Conservation (phyloP, 1,139 yeast genomes). For the Yamadazyma membranifaciens region DNA sequence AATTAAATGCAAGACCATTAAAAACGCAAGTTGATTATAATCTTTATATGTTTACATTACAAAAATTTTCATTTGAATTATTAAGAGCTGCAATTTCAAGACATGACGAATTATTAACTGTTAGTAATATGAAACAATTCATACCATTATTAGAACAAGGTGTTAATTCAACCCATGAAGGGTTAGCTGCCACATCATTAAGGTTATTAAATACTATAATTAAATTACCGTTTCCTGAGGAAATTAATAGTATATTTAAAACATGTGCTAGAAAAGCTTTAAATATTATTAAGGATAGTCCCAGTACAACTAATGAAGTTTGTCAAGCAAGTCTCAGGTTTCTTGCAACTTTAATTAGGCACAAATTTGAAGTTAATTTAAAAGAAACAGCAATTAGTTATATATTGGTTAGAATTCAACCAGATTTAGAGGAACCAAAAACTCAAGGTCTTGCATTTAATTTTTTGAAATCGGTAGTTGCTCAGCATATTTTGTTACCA, state of each 20-base stretch:
- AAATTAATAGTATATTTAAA: constrained; percentile 52
- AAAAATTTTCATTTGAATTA: constrained; percentile 76
- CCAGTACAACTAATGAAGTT: constrained; percentile 76
- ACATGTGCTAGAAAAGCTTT: constrained; percentile 63
- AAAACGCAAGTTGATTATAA: constrained; percentile 53
- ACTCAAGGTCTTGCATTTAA: constrained; percentile 87
- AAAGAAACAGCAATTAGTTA: constrained; percentile 76
- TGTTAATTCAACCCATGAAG: constrained; percentile 67
- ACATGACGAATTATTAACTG: constrained; percentile 55
- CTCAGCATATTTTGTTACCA: constrained; percentile 74
- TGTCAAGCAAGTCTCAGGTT: constrained; percentile 80
- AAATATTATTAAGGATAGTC: constrained; percentile 68
- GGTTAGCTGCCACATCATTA: constrained; percentile 67
- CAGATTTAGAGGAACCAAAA: constrained; percentile 89
- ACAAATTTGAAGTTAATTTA: constrained; percentile 61
- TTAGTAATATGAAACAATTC: constrained; percentile 66
- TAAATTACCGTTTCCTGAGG: constrained; percentile 61
- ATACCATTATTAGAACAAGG: constrained; percentile 68
- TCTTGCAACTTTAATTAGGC: constrained; percentile 69
- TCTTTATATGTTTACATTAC: constrained; percentile 56
- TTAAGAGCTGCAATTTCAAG: constrained; percentile 69
- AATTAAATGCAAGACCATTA: constrained; percentile 57
- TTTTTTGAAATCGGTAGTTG: constrained; percentile 71
- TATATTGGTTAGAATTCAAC: constrained; percentile 70
- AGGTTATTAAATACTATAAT: constrained; percentile 61